Base-by-base conservation (phyloP, 164 flowering plant genomes). In the Brasenia schreberi region DNA sequence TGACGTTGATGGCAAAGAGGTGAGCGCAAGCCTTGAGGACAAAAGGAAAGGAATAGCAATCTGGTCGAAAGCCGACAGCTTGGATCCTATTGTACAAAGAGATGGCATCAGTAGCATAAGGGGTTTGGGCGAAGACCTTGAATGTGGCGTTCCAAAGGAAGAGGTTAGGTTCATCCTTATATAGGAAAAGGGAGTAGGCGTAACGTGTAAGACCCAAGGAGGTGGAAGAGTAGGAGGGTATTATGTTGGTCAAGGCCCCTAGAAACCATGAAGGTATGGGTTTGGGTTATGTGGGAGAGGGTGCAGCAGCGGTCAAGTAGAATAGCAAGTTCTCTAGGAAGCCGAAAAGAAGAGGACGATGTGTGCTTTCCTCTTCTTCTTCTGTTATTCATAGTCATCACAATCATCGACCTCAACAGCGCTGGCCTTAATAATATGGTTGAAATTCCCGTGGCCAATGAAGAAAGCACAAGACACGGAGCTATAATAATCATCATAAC, bases 11-110 rank as follows among this genome's bases (percentile, higher is more conserved):
- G 9, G 18, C 14, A 5, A 56, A 18, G 1, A 49, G 18, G 65
- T 61, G 61, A 39, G 65, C 27, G 23, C 68, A 64, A 9, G 68
- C 71, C 56, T 68, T 64, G 4, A 61, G 61, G 65, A 65, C 65
- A 39, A 65, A 68, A 27, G 68, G 61, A 5, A 72, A 45, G 45
- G 75, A 64, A 23, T 52, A 10, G 39, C 71, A 62, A 68, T 68
- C 65, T 9, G 75, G 71, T 45, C 53, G 53, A 7, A 45, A 45
- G 11, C 53, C 5, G 53, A 45, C 53, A 12, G 7, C 12, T 12
- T 45, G 53, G 53, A 45, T 45, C 27, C 27, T 23, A 23, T 23
- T 23, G 27, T 23, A 23, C 27, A 23, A 23, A 23, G 27, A 23
- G 27, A 23, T 23, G 27, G 27, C 27, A 23, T 23, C 27, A 23